Conservation (phyloP, 768 basidiomycete species). For the Coprinopsis sp. region DNA sequence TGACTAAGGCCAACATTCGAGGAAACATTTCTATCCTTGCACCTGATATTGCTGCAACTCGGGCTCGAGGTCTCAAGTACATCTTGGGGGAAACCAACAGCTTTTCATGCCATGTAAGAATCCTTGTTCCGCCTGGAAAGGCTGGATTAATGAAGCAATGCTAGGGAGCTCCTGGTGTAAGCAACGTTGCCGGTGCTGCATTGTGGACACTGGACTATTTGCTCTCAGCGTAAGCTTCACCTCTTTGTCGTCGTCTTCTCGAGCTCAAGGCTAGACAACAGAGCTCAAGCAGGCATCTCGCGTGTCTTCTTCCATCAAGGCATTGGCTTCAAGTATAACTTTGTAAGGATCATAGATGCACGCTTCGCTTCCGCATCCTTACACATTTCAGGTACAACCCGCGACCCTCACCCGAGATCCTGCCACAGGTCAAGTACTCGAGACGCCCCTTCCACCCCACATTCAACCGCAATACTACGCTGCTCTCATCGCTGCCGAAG, state of each 20-base stretch:
- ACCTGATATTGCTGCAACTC: conserved; percentile 51
- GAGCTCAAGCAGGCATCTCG: conserved; percentile 47
- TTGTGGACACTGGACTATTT: conserved; percentile 67
- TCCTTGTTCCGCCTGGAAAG: not conserved
- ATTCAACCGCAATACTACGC: conserved; percentile 66
- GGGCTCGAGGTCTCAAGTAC: conserved; percentile 44
- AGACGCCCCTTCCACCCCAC: conserved; percentile 49
- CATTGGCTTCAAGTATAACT: conserved; percentile 66
- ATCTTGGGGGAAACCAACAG: conserved; percentile 63
- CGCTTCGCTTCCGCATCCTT: not conserved
- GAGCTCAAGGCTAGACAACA: conserved; percentile 9
- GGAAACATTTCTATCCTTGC: conserved; percentile 49
- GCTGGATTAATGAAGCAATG: not conserved
- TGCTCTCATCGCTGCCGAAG: conserved; percentile 55
- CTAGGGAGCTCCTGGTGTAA: conserved; percentile 51
- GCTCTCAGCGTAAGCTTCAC: conserved; percentile 42
- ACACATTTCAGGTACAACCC: conserved; percentile 53
- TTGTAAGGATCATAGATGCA: conserved; percentile 32
- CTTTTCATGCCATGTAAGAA: conserved; percentile 38
- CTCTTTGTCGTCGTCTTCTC: not conserved
- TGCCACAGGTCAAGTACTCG: conserved; percentile 47
- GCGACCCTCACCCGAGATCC: conserved; percentile 52
- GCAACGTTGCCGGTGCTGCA: conserved; percentile 66
- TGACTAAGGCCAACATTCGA: conserved; percentile 56
- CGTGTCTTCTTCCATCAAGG: conserved; percentile 62